Conservation (phyloP, 148 eudicot genomes). For the Arctostaphylos glauca region DNA sequence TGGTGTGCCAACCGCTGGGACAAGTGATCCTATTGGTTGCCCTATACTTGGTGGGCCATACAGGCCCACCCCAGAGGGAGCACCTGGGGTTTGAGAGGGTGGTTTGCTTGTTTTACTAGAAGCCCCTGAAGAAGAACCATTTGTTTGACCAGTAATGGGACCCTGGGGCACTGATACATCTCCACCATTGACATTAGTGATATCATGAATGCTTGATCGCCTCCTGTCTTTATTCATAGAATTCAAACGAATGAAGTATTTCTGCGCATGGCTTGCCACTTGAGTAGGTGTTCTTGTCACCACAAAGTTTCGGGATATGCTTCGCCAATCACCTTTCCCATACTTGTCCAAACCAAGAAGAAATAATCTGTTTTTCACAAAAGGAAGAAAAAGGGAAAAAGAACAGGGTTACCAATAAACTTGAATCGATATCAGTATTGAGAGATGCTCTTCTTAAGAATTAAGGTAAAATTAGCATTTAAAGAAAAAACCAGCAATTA, state of each 20-base stretch:
- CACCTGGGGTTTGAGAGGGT: slow-evolving; percentile 34
- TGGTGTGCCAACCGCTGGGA: slow-evolving; percentile 39
- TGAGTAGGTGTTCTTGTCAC: slow-evolving; percentile 69
- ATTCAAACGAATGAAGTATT: slow-evolving; percentile 54
- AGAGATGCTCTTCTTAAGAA: background rate
- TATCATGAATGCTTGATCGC: slow-evolving; percentile 62
- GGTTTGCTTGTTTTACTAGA: slow-evolving; percentile 41
- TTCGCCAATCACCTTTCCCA: slow-evolving; percentile 67
- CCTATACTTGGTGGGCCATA: slow-evolving; percentile 62
- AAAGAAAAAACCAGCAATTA: background rate
- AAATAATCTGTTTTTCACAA: slow-evolving; percentile 34
- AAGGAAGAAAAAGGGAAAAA: background rate
- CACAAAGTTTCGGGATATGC: slow-evolving; percentile 68
- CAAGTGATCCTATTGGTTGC: slow-evolving; percentile 50
- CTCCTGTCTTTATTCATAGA: slow-evolving; percentile 64
- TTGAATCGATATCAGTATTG: background rate
- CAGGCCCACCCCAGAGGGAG: slow-evolving; percentile 31
- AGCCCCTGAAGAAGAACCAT: slow-evolving; percentile 30
- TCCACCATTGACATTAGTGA: slow-evolving; percentile 43
- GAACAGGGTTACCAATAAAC: background rate
- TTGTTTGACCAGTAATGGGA: slow-evolving; percentile 61
- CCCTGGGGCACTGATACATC: slow-evolving; percentile 39
- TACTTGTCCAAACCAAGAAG: slow-evolving; percentile 62
- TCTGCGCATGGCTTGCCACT: slow-evolving; percentile 62
- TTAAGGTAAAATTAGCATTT: background rate